Evolutionary conservation across 805 yeast genomes (phyloP).

Genomic region (Metschnikowia aberdeeniae): DNA sequence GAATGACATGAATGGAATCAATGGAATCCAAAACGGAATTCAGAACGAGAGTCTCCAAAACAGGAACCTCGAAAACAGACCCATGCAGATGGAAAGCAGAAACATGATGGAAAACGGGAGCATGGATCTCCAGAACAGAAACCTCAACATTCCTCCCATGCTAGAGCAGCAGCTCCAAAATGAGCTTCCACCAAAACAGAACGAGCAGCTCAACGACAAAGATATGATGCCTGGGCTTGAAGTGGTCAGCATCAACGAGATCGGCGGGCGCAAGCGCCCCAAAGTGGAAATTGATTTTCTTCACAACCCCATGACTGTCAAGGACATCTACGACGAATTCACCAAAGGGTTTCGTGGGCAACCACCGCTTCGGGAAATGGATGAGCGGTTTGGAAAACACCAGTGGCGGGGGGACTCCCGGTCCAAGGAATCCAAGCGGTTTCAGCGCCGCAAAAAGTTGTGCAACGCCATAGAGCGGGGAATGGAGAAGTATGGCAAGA

Average conservation of each 20-base stretch:
- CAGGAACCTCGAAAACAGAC: background rate
- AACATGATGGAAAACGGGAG: too few species aligned
- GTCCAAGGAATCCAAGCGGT: constrained; percentile 41
- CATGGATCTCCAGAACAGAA: background rate
- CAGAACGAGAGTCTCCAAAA: background rate
- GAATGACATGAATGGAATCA: too few species aligned
- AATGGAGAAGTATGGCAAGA: constrained; percentile 35
- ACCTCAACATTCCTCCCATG: background rate
- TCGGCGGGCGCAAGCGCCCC: constrained; percentile 29
- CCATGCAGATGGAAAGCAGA: background rate
- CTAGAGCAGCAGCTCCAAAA: constrained; percentile 2
- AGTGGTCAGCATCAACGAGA: constrained; percentile 14
- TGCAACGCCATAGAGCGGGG: constrained; percentile 43
- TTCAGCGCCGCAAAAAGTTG: constrained; percentile 40
- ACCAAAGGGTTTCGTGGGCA: constrained; percentile 43
- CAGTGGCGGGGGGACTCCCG: constrained; percentile 46
- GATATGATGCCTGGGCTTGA: constrained; percentile 16
- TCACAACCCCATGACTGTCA: constrained; percentile 43
- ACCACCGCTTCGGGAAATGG: constrained; percentile 40
- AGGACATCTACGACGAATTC: constrained; percentile 43
- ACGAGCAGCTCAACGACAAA: constrained; percentile 2
- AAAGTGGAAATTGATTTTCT: constrained; percentile 37
- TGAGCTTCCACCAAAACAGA: background rate
- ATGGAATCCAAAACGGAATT: too few species aligned
- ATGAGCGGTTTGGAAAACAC: constrained; percentile 39